Evolutionary conservation across 768 basidiomycete species (phyloP), one percentile per base, ranked within the genome.

Genomic region (Guyanaporus albipodus): DNA sequence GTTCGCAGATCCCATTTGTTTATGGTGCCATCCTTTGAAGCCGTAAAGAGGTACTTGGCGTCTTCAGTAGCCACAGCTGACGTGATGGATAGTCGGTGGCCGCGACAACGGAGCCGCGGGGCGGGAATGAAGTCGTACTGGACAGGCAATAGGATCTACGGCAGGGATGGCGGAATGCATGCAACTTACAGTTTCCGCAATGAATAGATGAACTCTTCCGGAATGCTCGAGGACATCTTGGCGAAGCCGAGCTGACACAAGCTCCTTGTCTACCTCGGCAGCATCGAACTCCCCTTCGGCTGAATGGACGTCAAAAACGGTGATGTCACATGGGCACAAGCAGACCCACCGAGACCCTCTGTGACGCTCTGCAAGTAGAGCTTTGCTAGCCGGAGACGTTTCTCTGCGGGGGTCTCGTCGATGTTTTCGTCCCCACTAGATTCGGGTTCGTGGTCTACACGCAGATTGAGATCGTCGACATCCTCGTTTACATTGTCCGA

Each of bases 241-340:
- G 63, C 92, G 91, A 52, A 99, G 73, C 45, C 96, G 75, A 17
- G 92, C 77, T 35, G 88, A 88, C 51, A 99, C 89, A 52, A 97
- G 74, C 54, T 97, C 95, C 57, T 81, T 80, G 73, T 99, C 96
- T 22, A 98, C 83, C 56, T 97, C 94, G 2, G 90, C 93, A 5
- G 96, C 96, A 63, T 99, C 95, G 53, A 83, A 93, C 52, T 92
- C 92, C 27, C 87, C 90, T 21, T 93, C 93, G 48, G 83, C 91
- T 57, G 22, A 19, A 22, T 9, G 38, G 26, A 27, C 8, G 28
- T 11, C 26, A 46, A 49, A 31, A 60, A 40, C 4, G 8, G 6
- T 8, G 21, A 12, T 24, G 42, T 28, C 10, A 46, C 32, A 42
- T 8, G 38, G 3, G 33, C 27, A 43, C 4, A 23, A 41, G 31